Evolutionary conservation across 1,139 yeast genomes (phyloP).

Genomic region (Nadsonia commutata): DNA sequence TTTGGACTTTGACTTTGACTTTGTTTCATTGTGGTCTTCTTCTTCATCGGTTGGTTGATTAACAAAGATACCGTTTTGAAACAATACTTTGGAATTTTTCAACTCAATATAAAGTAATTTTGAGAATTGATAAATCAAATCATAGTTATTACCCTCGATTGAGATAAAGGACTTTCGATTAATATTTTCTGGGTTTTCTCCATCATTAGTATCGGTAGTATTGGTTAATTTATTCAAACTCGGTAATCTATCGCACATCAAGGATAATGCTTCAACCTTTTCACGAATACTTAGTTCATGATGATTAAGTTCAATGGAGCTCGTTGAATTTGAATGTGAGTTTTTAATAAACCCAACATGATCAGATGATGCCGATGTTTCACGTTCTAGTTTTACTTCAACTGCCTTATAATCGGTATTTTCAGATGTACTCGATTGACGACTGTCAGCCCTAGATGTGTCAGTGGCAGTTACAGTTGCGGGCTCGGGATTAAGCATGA

Average conservation of each 20-base stretch:
- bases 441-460: no score
- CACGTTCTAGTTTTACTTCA: no score
- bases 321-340: neutral
- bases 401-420: no score
- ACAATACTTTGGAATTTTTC: neutral
- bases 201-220: constrained; percentile 16
- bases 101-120: neutral
- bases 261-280: constrained; percentile 17
- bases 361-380: no score
- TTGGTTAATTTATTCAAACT: neutral
- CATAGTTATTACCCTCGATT: neutral
- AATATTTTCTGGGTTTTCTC: constrained; percentile 13
- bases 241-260: constrained; percentile 14
- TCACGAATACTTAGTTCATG: constrained; percentile 13
- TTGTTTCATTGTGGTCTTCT: neutral
- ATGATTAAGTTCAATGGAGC: constrained; percentile 1
- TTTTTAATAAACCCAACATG: no score
- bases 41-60: constrained; percentile 3
- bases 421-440: no score
- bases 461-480: no score
- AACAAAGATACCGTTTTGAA: neutral
- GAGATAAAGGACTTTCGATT: constrained; percentile 3
- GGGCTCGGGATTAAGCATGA: no score
- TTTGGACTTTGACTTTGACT: constrained; percentile 1
- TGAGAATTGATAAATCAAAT: neutral